Evolutionary conservation across 2,329 filamentous ascomycete genomes (phyloP), one percentile per base, ranked within the genome.

Genomic region (Alternaria arbusti): DNA sequence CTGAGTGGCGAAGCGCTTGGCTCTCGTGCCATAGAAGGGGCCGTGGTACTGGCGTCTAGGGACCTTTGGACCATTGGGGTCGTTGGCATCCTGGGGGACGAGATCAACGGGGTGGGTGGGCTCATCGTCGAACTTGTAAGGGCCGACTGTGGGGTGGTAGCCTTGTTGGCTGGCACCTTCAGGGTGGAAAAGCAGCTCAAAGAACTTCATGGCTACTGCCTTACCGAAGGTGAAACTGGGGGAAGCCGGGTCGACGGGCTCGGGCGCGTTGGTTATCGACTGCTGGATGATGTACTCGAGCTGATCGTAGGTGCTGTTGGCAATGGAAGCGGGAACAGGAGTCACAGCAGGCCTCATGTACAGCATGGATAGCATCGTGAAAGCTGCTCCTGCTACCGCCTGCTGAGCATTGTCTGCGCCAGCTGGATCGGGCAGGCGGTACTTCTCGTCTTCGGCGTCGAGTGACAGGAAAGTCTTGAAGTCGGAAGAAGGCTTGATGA

Each of bases 11-110:
- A 74, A 50, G 15, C 72, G 65, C 45, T 70, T 71, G 11, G 69
- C 71, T 10, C 59, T 65, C 45, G 49, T 59, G n/a, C 72, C 72
- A 49, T 74, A 74, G 59, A 71, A 74, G 1, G 71, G 72, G 6
- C 54, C 70, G 20, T 66, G 60, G 32, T 72, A 72, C 13, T 70
- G 44, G 6, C 67, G 64, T 36, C 68, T 63, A 2, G 68, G 61
- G 40, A 50, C 56, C 59, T 60, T 66, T 6, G 69, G 69, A 10
- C 70, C 70, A 43, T 64, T 62, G 12, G 71, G 71, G 40, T 74
- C 58, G 54, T 74, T 74, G 20, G 65, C 56, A 22, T 74, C 68
- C 2, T 67, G 62, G 4, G 71, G 71, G n/a, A 71, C 57, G 8
- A 74, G 54, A 2, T 55, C 52, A 15, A 74, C 66, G 2, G 72